phyloP scores from a whole-genome alignment of 1,284 basidiomycete genomes.

The Tilletia caries region DNA sequence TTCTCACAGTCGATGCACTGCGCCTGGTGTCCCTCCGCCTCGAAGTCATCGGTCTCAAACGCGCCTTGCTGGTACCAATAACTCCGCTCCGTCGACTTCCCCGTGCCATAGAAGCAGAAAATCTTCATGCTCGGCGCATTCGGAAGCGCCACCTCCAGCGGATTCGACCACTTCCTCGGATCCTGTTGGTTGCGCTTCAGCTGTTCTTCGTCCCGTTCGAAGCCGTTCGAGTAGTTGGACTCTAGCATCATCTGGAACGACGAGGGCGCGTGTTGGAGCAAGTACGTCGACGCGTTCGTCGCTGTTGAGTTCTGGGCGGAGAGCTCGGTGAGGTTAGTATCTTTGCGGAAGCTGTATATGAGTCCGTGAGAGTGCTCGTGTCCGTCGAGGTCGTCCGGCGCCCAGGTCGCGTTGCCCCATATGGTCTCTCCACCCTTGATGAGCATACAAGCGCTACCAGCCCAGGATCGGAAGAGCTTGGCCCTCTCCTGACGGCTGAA shows the following conservation, averaged over 20 bases:
- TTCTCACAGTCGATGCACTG: constrained; percentile 30
- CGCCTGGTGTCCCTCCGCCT: constrained; percentile 24
- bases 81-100: constrained; percentile 86
- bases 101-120: constrained; percentile 90
- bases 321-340: constrained; percentile 8
- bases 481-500: constrained; percentile 87
- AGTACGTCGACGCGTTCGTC: constrained; percentile 71
- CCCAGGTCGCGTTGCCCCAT: constrained; percentile 70
- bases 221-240: constrained; percentile 86
- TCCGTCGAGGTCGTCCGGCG: constrained; percentile 36
- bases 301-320: constrained; percentile 63
- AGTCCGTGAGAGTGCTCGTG: constrained; percentile 54
- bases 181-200: constrained; percentile 51
- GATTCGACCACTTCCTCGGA: constrained; percentile 75
- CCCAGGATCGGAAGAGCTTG: constrained; percentile 89
- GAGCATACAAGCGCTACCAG: constrained; percentile 71
- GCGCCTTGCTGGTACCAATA: constrained; percentile 47
- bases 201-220: constrained; percentile 69
- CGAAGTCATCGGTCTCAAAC: constrained; percentile 24
- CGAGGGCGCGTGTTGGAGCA: constrained; percentile 76
- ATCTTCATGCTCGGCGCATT: constrained; percentile 88
- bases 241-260: constrained; percentile 82
- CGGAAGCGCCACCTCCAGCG: constrained; percentile 75
- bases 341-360: constrained; percentile 16
- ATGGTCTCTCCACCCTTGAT: constrained; percentile 78